Evolutionary conservation across 352 stramenopile species (phyloP), one percentile per base, ranked within the genome.

Genomic region (Phytophthora citrophthora): DNA sequence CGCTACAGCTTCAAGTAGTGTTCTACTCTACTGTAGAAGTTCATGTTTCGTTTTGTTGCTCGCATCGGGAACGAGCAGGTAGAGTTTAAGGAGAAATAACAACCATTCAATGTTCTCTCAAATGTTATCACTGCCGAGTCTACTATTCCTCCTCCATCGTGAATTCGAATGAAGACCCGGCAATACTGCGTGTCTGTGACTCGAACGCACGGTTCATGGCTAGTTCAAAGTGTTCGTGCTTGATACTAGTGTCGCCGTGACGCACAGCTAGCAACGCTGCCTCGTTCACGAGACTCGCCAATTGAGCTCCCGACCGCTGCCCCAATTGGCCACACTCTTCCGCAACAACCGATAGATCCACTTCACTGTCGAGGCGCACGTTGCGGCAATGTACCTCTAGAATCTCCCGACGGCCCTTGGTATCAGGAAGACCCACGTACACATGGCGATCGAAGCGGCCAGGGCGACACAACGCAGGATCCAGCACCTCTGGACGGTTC

Each of bases 401-500:
- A 54, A 95, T 94, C 24, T 80, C 83, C 20, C 94, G 89, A 24
- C 96, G 90, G 8, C 95, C 95, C 32, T 91, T 91, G 44, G 86
- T 82, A 69, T 99, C 93, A 0, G 96, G 95, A 7, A 98, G 70
- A 27, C 97, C 94, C 5, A 99, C 96, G 47, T 97, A 97, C 20
- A 99, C 93, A 71, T 98, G 96, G 20, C 96, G 89, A 63, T 99
- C 97, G 61, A 99, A 99, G 57, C 97, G 92, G 10, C 97, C 97
- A 11, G 97, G 96, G 20, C 97, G 91, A 57, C 97, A 93, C n/a
- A 99, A 73, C 13, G 97, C 97, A 23, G 91, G 79, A 72, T 99
- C 97, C 16, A 99, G 80, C 65, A 99, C 94, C 68, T 99, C 95
- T 1, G 96, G 88, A 8, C 97, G 81, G 72, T 99, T 99, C 15